Base-by-base conservation (phyloP, 768 basidiomycete genomes). In the Tylopilus balloui region DNA sequence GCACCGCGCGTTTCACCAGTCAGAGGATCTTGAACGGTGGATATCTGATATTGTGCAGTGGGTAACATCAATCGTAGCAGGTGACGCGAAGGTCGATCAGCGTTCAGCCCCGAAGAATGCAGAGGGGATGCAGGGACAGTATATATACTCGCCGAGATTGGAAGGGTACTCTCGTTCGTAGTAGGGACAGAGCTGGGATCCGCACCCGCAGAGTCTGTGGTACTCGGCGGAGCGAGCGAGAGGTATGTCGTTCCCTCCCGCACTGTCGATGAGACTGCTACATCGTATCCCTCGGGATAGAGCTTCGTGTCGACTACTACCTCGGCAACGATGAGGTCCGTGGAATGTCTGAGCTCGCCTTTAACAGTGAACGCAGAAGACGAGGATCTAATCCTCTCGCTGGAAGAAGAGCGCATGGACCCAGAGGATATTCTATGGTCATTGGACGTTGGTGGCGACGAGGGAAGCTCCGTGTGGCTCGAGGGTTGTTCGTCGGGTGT, bases 111-210 rank as follows among this genome's bases (percentile, higher is more conserved):
- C 31, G 88, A 84, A 19, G 90, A 88, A 57, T 88, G 88, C 49
- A 90, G 69, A 11, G 91, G 81, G 19, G 91, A 92, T 2, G 84
- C 80, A 0, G 94, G 91, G 45, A 95, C 77, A 1, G 85, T 86
- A 62, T 88, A 78, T 13, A 93, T 71, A 5, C 76, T 74, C 50
- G 79, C 78, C 23, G 66, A 64, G 53, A 88, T 70, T 14, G 81
- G 88, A 24, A 83, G 75, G 29, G 56, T 70, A 23, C 14, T 42
- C 19, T 45, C 12, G 32, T 36, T 49, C 14, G 38, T 4, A 24
- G 35, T 32, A 13, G 48, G 31, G 15, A 5, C 6, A 0, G 32
- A 19, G 12, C n/a, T 36, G 3, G 46, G 5, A n/a, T 23, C 31
- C 27, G 20, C 14, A 31, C 28, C 40, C 17, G 19, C 17, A 6